phyloP scores from a whole-genome alignment of 352 stramenopile genomes.

The Globisporangium abappressorium region DNA sequence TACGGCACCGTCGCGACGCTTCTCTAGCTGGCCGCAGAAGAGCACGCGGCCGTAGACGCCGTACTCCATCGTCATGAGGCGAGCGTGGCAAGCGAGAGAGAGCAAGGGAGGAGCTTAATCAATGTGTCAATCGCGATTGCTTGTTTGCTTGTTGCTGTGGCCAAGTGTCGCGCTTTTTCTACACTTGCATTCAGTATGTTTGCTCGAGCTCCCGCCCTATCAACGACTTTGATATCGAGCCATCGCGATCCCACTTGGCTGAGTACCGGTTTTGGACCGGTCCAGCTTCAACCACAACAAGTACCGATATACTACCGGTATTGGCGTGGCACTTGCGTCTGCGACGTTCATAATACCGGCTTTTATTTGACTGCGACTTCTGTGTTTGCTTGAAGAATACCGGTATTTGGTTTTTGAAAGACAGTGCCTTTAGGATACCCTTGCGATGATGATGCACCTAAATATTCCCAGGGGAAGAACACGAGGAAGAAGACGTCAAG shows the following conservation, averaged over 20 bases:
- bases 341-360: background rate
- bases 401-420: background rate
- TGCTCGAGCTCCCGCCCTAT: background rate
- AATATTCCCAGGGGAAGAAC: slow-evolving; percentile 24
- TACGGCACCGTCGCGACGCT: slow-evolving; percentile 72
- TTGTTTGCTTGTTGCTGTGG: background rate
- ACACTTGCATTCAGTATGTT: slow-evolving; percentile 9
- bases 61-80: slow-evolving; percentile 37
- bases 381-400: background rate
- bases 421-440: background rate
- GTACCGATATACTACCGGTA: slow-evolving; percentile 14
- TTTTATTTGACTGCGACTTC: background rate
- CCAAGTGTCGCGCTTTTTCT: slow-evolving; percentile 2
- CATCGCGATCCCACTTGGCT: too few species aligned
- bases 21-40: slow-evolving; percentile 75
- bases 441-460: background rate
- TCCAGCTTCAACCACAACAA: slow-evolving; percentile 19
- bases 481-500: slow-evolving; percentile 7
- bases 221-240: too few species aligned
- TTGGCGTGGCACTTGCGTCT: background rate
- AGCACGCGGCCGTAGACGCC: slow-evolving; percentile 72
- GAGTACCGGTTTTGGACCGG: slow-evolving; percentile 3
- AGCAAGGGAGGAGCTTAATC: background rate
- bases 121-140: slow-evolving; percentile 1
- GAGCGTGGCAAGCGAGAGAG: background rate